Conservation (phyloP, 495 filamentous ascomycete species). For the Xylaria intraflava region DNA sequence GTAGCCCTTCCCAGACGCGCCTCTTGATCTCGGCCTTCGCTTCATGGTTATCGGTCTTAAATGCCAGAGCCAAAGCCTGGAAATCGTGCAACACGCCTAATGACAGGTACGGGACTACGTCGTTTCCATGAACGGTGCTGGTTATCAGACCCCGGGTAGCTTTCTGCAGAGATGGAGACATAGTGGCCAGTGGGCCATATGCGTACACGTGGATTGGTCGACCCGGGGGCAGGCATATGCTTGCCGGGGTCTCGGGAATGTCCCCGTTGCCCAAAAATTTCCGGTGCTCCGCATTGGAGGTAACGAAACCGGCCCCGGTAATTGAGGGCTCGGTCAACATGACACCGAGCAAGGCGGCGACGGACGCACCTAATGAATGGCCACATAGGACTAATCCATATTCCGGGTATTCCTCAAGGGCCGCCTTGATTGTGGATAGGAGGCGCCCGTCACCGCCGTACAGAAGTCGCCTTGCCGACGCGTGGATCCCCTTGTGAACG, state of each 20-base stretch:
- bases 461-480: conserved; percentile 63
- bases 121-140: conserved; percentile 63
- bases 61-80: conserved; percentile 61
- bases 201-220: conserved; percentile 73
- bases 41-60: conserved; percentile 61
- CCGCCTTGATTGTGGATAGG: conserved; percentile 60
- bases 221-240: conserved; percentile 53
- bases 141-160: conserved; percentile 72
- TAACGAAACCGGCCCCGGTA: conserved; percentile 37
- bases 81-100: conserved; percentile 71
- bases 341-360: conserved; percentile 66
- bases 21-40: conserved; percentile 59
- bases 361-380: conserved; percentile 70
- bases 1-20: conserved; percentile 59
- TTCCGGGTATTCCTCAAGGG: conserved; percentile 61
- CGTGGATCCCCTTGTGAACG: conserved; percentile 79
- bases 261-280: conserved; percentile 33
- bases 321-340: conserved; percentile 60
- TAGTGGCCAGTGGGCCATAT: conserved; percentile 67
- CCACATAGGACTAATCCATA: conserved; percentile 74
- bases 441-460: conserved; percentile 59
- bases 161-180: conserved; percentile 64
- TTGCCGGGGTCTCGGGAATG: conserved; percentile 14
- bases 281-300: conserved; percentile 39
- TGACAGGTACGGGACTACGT: conserved; percentile 67